Evolutionary conservation across 495 filamentous ascomycete species (phyloP), one percentile per base, ranked within the genome.

Genomic region (Penicillium salamii): DNA sequence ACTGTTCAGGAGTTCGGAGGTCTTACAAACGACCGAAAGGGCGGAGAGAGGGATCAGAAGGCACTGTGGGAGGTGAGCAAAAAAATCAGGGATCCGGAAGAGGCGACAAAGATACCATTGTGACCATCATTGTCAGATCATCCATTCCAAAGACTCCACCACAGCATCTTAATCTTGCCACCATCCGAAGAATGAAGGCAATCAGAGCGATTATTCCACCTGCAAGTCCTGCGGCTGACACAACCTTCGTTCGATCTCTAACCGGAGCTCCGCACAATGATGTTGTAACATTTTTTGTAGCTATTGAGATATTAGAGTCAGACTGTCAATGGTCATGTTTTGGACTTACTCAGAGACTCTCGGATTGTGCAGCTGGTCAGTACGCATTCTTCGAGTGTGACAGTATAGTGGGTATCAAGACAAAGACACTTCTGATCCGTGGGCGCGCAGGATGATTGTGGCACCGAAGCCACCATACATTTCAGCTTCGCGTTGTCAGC

Each of bases 221-320:
- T 1, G 28, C 49, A 5, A 65, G 34, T 3, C 61, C 63, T 9
- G 61, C 24, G 38, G 49, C 45, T 7, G 57, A 67, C n/a, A 69
- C 61, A 28, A 46, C 7, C 14, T 54, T 49, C 5, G 54, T 65
- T 31, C 55, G 41, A 50, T 69, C 53, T 12, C 66, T 49, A 6
- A 67, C 40, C 5, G 66, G 66, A 7, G 50, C 58, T 8, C 50
- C 53, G 41, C 66, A 69, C 19, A 55, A 52, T 14, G 57, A 52
- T 14, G 51, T 38, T 1, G 66, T 67, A 38, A 69, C 61, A 53
- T 69, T 69, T 58, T 65, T 69, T 7, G 66, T 67, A 18, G 61
- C 63, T 62, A 26, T 26, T 26, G n/a, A n/a, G n/a, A n/a, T n/a
- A n/a, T n/a, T n/a, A n/a, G n/a, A n/a, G n/a, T n/a, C n/a, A n/a